Conservation (phyloP, 495 filamentous ascomycete species). For the Aspergillus indologenus region DNA sequence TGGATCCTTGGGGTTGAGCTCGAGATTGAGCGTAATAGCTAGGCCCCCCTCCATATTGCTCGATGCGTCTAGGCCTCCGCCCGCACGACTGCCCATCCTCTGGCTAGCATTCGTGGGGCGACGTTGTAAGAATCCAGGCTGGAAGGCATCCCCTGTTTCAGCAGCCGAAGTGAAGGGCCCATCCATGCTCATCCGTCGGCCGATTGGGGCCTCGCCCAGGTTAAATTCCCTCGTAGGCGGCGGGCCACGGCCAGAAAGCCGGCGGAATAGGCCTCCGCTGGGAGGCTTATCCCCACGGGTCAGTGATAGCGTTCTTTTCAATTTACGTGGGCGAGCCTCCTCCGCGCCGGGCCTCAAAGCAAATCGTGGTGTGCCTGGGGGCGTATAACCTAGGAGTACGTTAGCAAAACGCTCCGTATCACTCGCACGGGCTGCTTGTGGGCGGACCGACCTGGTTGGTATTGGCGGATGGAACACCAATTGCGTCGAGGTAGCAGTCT, state of each 20-base stretch:
- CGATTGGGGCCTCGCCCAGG: conserved; percentile 16
- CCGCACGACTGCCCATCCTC: conserved; percentile 49
- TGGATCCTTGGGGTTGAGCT: conserved; percentile 80
- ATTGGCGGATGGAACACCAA: conserved; percentile 85
- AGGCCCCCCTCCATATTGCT: conserved; percentile 75
- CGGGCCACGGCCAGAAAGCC: conserved; percentile 44
- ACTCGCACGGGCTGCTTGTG: background rate
- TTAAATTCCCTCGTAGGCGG: conserved; percentile 47
- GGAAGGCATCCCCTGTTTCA: conserved; percentile 36
- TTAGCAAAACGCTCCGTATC: conserved; percentile 7
- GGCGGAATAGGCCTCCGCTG: conserved; percentile 51
- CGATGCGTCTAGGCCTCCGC: conserved; percentile 39
- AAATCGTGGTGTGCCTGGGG: conserved; percentile 56
- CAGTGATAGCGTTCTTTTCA: conserved; percentile 61
- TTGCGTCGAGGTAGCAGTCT: conserved; percentile 86
- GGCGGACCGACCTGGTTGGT: conserved; percentile 58
- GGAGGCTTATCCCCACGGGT: conserved; percentile 50
- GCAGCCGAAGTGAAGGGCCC: conserved; percentile 30
- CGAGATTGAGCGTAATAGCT: conserved; percentile 81
- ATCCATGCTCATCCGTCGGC: conserved; percentile 41
- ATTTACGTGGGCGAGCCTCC: conserved; percentile 48
- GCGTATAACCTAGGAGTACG: conserved; percentile 48
- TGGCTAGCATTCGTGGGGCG: conserved; percentile 66
- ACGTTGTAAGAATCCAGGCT: conserved; percentile 60
- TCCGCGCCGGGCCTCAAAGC: conserved; percentile 25